Conservation (phyloP, 768 basidiomycete genomes). For the Suillus subaureus region DNA sequence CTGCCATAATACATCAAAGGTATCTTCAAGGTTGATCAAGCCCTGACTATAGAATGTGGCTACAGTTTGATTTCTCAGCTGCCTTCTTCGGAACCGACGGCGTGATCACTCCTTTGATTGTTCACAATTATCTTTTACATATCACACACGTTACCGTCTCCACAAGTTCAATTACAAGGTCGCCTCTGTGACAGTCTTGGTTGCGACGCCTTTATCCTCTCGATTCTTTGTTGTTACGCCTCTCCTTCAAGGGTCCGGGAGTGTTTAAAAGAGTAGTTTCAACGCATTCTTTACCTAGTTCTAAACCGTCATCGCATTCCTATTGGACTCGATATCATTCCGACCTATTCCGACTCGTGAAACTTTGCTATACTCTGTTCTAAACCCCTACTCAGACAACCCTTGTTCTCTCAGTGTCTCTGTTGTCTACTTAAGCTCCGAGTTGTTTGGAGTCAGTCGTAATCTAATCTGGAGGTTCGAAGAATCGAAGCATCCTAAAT, state of each 20-base stretch:
- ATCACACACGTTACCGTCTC: not conserved
- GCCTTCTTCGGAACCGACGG: not conserved
- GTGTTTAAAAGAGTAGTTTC: not conserved
- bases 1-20: too few species aligned
- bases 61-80: too few species aligned
- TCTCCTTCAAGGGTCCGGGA: not conserved
- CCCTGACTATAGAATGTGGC: too few species aligned
- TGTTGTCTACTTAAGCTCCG: not conserved
- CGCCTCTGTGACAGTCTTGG: not conserved
- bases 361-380: not conserved
- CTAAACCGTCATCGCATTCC: not conserved
- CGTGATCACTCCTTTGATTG: not conserved
- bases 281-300: not conserved
- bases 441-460: not conserved
- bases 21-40: too few species aligned
- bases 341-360: not conserved
- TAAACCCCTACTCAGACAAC: not conserved
- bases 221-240: not conserved
- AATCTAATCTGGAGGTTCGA: not conserved
- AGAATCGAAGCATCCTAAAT: not conserved
- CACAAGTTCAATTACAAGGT: not conserved
- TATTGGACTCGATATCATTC: not conserved
- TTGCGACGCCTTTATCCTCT: not conserved
- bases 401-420: not conserved
- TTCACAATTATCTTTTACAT: conserved; percentile 1